Evolutionary conservation across 805 yeast genomes (phyloP).

Genomic region (Candida fluviatilis): DNA sequence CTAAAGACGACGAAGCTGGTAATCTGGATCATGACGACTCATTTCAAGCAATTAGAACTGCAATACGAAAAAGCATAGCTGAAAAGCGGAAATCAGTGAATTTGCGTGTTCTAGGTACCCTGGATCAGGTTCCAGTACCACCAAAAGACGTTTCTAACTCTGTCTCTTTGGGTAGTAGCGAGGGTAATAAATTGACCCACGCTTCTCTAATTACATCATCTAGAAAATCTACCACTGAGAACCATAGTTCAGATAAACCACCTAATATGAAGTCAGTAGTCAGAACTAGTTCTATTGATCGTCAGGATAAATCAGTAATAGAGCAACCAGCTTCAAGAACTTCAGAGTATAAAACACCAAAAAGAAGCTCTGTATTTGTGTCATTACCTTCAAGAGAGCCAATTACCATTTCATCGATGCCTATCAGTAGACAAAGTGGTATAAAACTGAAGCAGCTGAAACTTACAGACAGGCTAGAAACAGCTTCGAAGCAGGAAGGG

Average conservation of each 20-base stretch:
- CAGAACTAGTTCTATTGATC: no score
- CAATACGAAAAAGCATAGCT: conserved; percentile 43
- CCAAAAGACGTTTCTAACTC: background rate
- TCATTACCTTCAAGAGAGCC: conserved; percentile 39
- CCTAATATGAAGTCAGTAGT: no score
- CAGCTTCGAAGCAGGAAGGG: background rate
- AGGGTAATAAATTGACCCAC: no score
- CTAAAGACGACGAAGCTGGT: background rate
- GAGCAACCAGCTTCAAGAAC: conserved; percentile 1
- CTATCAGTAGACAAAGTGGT: conserved; percentile 5
- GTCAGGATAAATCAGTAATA: background rate
- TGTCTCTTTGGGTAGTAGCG: background rate
- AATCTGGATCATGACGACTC: conserved; percentile 20
- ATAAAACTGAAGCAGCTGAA: conserved; percentile 1
- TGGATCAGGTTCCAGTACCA: background rate
- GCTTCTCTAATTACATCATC: no score
- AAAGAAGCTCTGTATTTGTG: conserved; percentile 29
- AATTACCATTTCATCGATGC: conserved; percentile 20
- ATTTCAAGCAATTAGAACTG: conserved; percentile 44
- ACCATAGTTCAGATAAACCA: no score
- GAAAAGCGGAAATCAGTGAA: conserved; percentile 17
- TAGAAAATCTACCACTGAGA: no score
- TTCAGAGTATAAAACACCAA: conserved; percentile 20
- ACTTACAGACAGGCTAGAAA: conserved; percentile 2
- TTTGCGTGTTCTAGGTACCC: background rate